Percentiles rank a stretch among this genome's conserved stretches.
These are phyloP conservation scores for Labyrinthula sp. DNA, from an alignment of 352 stramenopile species.

Conservation along the genomic window DNA sequence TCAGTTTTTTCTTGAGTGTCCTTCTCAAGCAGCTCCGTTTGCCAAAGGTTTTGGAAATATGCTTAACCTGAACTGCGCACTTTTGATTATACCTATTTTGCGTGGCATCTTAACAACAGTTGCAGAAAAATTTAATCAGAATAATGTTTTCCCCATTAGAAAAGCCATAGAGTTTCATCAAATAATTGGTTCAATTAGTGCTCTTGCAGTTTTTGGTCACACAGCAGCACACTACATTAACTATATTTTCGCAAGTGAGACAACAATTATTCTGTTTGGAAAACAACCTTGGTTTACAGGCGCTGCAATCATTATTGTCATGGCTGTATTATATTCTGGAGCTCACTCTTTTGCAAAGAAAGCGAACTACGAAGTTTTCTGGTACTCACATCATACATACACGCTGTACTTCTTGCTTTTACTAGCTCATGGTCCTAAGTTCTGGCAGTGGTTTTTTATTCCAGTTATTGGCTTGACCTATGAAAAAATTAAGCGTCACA, in stretches of 20 bases:
- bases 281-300: constrained; percentile 26
- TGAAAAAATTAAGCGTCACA: too few species aligned
- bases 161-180: constrained; percentile 40
- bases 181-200: too few species aligned
- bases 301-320: constrained; percentile 30
- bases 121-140: constrained; percentile 15
- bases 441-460: constrained; percentile 29
- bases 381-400: constrained; percentile 32
- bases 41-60: constrained; percentile 34
- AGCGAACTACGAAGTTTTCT: constrained; percentile 35
- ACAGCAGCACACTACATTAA: constrained; percentile 35
- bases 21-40: constrained; percentile 31
- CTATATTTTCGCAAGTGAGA: constrained; percentile 14
- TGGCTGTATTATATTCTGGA: constrained; percentile 35
- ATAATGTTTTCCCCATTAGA: constrained; percentile 31
- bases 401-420: constrained; percentile 32
- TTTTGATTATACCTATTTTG: constrained; percentile 34
- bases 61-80: constrained; percentile 36
- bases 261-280: constrained; percentile 31
- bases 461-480: constrained; percentile 29
- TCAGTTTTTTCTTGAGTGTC: neutral
- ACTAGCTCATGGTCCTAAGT: constrained; percentile 36
- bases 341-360: constrained; percentile 27
- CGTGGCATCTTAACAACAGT: constrained; percentile 30
- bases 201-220: constrained; percentile 31